Conservation (phyloP, 768 basidiomycete species). For the Hygrocybe coccinea region DNA sequence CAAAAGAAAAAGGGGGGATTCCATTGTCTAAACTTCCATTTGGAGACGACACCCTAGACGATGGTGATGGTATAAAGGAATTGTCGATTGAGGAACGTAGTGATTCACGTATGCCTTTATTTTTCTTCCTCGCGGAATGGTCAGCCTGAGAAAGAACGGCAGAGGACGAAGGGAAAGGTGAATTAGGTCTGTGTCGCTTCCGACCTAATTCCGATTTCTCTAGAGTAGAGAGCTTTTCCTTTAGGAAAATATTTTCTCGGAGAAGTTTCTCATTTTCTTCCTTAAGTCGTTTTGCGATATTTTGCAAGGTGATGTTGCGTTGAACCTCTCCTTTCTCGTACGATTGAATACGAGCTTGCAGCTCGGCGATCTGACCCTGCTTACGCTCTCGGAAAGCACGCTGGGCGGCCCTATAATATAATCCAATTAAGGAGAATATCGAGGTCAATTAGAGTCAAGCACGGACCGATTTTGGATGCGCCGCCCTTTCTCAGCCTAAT, state of each 20-base stretch:
- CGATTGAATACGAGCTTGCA: conserved; percentile 77
- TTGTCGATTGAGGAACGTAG: too few species aligned
- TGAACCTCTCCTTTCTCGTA: conserved; percentile 92
- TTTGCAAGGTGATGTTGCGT: conserved; percentile 79
- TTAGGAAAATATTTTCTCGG: conserved; percentile 60
- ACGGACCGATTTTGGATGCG: conserved; percentile 72
- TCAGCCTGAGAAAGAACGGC: background rate
- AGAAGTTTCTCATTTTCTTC: conserved; percentile 78
- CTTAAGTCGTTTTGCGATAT: conserved; percentile 76
- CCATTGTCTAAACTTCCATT: conserved; percentile 31
- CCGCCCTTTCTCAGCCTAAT: conserved; percentile 55
- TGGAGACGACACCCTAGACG: conserved; percentile 26
- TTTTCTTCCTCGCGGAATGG: background rate
- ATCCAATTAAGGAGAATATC: conserved; percentile 9
- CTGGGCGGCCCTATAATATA: conserved; percentile 64
- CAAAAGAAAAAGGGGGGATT: conserved; percentile 32
- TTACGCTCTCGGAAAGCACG: conserved; percentile 87
- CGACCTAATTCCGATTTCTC: conserved; percentile 36
- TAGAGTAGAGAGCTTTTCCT: conserved; percentile 41
- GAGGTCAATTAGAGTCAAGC: conserved; percentile 1
- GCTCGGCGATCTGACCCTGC: conserved; percentile 80
- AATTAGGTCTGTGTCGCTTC: conserved; percentile 58
- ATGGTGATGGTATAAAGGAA: conserved; percentile 48
- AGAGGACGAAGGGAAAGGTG: conserved; percentile 14
- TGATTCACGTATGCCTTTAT: too few species aligned